Percentiles rank a stretch among this genome's conserved stretches.
Conservation (phyloP, 2,329 filamentous ascomycete genomes). For the Paecilomyces fulvus region DNA sequence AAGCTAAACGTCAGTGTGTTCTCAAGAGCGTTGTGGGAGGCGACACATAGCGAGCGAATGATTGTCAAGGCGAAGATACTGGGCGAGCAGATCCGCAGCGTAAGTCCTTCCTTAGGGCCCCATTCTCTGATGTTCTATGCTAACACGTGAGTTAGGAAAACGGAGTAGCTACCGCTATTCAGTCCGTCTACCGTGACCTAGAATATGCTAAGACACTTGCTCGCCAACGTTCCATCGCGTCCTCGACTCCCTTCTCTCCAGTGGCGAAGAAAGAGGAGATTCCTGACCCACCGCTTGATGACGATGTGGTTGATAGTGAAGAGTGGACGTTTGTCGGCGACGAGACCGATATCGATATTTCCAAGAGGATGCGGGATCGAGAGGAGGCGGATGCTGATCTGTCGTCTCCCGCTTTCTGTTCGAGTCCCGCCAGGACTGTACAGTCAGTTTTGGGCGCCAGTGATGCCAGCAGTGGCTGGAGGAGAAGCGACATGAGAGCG, state of each 20-base stretch:
- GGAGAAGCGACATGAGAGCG: neutral
- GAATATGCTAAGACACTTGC: constrained; percentile 85
- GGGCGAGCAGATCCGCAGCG: constrained; percentile 79
- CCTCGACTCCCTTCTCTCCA: constrained; percentile 26
- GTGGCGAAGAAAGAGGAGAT: constrained; percentile 25
- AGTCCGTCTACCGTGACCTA: constrained; percentile 87
- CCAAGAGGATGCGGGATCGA: constrained; percentile 25
- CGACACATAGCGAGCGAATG: constrained; percentile 83
- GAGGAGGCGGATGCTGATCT: neutral
- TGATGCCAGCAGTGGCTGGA: neutral
- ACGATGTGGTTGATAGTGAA: constrained; percentile 58
- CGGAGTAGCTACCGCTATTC: constrained; percentile 82
- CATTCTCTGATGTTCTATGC: constrained; percentile 11
- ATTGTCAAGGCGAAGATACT: constrained; percentile 73
- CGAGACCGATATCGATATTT: constrained; percentile 41
- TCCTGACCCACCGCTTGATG: constrained; percentile 31
- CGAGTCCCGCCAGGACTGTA: neutral
- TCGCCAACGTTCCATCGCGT: constrained; percentile 46
- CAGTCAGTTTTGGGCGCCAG: neutral
- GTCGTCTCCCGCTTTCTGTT: neutral
- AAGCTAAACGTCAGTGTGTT: constrained; percentile 84
- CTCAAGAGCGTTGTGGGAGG: constrained; percentile 80
- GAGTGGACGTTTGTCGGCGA: constrained; percentile 88
- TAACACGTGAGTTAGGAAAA: constrained; percentile 55
- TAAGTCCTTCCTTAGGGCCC: constrained; percentile 37